These are phyloP conservation scores for Crithidia thermophila DNA, from an alignment of 208 protist genomes.

Conservation along the genomic window DNA sequence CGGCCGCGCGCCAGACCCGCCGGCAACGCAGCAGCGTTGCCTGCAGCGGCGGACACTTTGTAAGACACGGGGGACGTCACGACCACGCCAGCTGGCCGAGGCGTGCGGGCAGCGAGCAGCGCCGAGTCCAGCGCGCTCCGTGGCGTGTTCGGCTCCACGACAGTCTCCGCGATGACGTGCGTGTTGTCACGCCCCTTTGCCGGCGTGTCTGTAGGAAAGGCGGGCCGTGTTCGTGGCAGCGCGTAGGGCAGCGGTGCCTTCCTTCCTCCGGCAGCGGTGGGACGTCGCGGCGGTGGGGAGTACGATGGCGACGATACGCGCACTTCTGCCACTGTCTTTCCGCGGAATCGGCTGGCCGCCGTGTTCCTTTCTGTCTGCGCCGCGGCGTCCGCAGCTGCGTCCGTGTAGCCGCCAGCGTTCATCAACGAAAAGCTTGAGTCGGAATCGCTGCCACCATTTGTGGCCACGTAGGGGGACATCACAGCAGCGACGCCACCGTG, in stretches of 20 bases:
- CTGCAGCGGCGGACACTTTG: background rate
- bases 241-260: too few species aligned
- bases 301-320: background rate
- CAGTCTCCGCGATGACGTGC: too few species aligned
- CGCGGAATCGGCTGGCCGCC: too few species aligned
- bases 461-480: conserved; percentile 22
- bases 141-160: background rate
- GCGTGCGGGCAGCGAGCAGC: conserved; percentile 8
- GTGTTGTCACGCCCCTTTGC: too few species aligned
- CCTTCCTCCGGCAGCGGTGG: too few species aligned
- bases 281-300: conserved; percentile 22
- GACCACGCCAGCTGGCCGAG: background rate
- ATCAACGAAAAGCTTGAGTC: conserved; percentile 24
- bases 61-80: background rate
- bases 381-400: background rate
- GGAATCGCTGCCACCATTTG: conserved; percentile 16
- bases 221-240: too few species aligned
- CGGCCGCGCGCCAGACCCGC: too few species aligned
- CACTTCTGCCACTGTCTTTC: too few species aligned
- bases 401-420: conserved; percentile 2
- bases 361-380: background rate
- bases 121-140: conserved; percentile 9
- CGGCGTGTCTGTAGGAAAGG: too few species aligned
- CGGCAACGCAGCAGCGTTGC: background rate
- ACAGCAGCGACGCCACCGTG: background rate